Base-by-base conservation (phyloP, 2,329 filamentous ascomycete species). In the Aspergillus persii region DNA sequence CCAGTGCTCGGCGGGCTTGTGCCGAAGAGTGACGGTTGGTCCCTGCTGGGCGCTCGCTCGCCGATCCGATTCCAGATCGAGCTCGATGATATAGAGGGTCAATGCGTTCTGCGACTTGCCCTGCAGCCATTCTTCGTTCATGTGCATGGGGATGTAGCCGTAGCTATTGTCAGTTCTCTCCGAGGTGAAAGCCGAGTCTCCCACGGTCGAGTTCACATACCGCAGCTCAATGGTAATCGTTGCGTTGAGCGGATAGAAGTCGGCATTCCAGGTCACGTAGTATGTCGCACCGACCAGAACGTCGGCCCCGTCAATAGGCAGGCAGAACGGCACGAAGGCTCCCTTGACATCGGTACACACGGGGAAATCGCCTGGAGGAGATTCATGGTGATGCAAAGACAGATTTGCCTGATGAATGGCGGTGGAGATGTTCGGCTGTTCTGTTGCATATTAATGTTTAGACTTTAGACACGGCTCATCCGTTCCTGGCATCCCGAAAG, bases 81-180 rank as follows among this genome's bases (percentile, higher is more conserved):
- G 68, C 51, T 71, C 68, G 33, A 76, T 65, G 29, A 77, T 72
- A 53, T 72, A 72, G 30, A 76, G 61, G 7, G 76, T 74, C 48
- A 80, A 64, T 49, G 75, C 74, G 62, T 77, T 77, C 41, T 66
- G 65, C 7, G 64, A 36, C 51, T 74, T 69, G 5, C 58, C 74
- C 56, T 77, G 74, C 44, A 78, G 68, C 77, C 76, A 79, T n/a
- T 68, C 68, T 54, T 75, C 69, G 29, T 71, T 65, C 70, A 77
- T 78, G 12, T 68, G 66, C 8, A 80, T 62, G 2, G 71, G 64
- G n/a, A 74, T 67, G 59, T 73, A 76, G 50, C 78, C 77, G 60
- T 74, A 70, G 39, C 68, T 70, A 61, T 78, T 79, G 29, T 69
- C 65, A 2, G 69, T 73, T 26, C 61, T 63, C 2, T 67, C 69